Conservation (phyloP, 352 stramenopile species). For the Phytophthora agathidicida region DNA sequence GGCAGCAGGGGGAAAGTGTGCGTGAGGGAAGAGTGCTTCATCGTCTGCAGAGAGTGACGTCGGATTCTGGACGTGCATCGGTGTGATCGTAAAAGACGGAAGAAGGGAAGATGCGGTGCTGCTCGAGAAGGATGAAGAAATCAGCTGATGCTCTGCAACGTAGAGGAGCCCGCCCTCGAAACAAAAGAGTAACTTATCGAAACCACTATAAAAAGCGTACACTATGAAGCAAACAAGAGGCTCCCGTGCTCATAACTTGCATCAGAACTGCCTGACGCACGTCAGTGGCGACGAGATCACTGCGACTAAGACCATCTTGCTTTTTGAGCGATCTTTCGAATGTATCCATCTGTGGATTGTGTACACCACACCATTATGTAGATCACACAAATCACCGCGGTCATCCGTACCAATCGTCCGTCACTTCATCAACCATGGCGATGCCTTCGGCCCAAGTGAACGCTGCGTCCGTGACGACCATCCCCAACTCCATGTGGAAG, state of each 20-base stretch:
- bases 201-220: constrained; percentile 35
- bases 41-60: neutral
- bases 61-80: neutral
- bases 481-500: constrained; percentile 77
- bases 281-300: no score
- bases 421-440: constrained; percentile 12
- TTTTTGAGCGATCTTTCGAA: no score
- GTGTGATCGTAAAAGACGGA: constrained; percentile 4
- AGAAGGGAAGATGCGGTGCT: neutral
- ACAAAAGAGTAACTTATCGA: constrained; percentile 28
- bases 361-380: constrained; percentile 1
- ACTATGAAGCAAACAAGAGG: neutral
- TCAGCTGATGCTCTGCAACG: neutral
- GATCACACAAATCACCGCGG: neutral
- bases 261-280: neutral
- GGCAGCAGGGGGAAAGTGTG: neutral
- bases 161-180: neutral
- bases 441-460: constrained; percentile 37
- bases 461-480: constrained; percentile 33
- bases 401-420: constrained; percentile 1
- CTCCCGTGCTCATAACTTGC: neutral
- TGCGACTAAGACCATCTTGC: no score
- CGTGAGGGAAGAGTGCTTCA: neutral
- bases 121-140: neutral
- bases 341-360: no score